Evolutionary conservation across 2,329 filamentous ascomycete species (phyloP).

Genomic region (Rhynchosporium graminicola): DNA sequence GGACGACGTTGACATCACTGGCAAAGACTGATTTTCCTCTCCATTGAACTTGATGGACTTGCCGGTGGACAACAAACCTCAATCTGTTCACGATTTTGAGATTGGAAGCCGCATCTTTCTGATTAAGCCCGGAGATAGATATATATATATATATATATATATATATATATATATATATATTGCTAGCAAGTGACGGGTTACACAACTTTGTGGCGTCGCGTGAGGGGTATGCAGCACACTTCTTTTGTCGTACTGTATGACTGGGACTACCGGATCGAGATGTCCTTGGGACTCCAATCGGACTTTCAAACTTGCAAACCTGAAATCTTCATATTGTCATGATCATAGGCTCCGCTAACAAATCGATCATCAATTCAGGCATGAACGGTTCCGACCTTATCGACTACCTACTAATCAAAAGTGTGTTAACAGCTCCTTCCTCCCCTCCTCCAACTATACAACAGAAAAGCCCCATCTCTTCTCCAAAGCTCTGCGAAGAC

Average conservation of each 20-base stretch:
- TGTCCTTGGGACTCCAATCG: background rate
- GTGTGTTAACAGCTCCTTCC: conserved; percentile 7
- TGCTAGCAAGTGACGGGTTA: background rate
- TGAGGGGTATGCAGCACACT: conserved; percentile 10
- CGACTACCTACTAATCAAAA: conserved; percentile 4
- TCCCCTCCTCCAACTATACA: background rate
- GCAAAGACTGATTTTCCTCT: background rate
- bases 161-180: background rate
- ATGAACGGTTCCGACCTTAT: background rate
- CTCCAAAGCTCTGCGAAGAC: background rate
- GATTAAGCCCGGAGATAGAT: background rate
- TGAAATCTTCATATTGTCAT: background rate
- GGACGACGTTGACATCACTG: conserved; percentile 10
- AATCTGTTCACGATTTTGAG: background rate
- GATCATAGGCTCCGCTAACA: background rate
- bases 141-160: background rate
- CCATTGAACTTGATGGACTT: conserved; percentile 8
- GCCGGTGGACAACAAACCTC: background rate
- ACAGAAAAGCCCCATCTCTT: background rate
- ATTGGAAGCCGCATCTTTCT: background rate
- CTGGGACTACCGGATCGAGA: background rate
- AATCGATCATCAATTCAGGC: background rate
- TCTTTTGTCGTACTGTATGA: conserved; percentile 13
- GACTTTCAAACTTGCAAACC: background rate
- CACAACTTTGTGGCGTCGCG: background rate